Evolutionary conservation across 805 yeast species (phyloP), one percentile per base, ranked within the genome.

Genomic region (Zygosaccharomyces gambellarensis): DNA sequence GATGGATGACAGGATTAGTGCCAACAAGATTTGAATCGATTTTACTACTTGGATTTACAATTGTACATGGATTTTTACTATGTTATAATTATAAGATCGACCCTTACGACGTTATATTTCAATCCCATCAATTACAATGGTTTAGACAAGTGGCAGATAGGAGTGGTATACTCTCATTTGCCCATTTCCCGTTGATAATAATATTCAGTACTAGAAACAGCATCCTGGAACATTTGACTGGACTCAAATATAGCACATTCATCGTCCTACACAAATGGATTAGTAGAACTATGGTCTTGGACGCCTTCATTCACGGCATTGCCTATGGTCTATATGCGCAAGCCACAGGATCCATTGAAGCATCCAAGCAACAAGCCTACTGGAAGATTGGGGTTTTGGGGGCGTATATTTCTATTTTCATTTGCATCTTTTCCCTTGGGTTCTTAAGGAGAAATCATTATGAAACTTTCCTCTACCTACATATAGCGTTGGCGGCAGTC

Each of bases 201-300:
- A 61, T 85, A 31, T 82, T 87, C 62, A 84, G 87, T 6, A 86
- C 89, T 8, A 72, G 95, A 59, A 87, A 85, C 65, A 87, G 84
- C 63, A 71, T 87, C 25, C 65, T 87, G 54, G 78, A 78, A 52
- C 68, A 68, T 58, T 41, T 83, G 4, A 78, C 90, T 0, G 87
- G 87, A 2, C 74, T 88, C 74, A 71, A 81, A 4, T 82, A 78
- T 56, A 70, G 82, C 8, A 74, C 85, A 1, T 85, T 86, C 66
- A 76, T 83, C 62, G 69, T 75, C 27, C 78, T 79, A 59, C 97
- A 89, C 66, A 82, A 79, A 64, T 83, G 78, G 77, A 63, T 70
- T 19, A 71, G 79, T 1, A 64, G 78, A 45, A 60, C 68, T 23
- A 64, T 71, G 48, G 66, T 72, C 46, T 28, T 71, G 2, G 63